phyloP scores from a whole-genome alignment of 2,329 filamentous ascomycete species.

The Cercospora sp. region DNA sequence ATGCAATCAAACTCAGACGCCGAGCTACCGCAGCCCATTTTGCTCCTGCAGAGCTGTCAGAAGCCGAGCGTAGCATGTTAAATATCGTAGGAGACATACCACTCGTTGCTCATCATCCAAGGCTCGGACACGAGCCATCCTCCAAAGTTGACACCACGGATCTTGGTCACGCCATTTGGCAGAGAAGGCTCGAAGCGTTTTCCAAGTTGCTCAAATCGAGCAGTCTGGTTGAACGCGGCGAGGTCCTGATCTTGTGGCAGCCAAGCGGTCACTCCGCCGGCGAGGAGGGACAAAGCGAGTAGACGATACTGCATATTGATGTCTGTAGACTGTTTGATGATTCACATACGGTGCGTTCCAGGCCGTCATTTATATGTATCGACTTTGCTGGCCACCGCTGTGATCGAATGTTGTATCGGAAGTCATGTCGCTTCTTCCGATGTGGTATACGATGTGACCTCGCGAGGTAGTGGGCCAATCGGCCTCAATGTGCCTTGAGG shows the following conservation, averaged over 20 bases:
- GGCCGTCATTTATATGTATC: neutral
- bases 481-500: neutral
- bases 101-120: slow-evolving; percentile 8
- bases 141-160: slow-evolving; percentile 19
- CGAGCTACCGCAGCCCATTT: slow-evolving; percentile 15
- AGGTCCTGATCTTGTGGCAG: slow-evolving; percentile 15
- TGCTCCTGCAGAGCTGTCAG: slow-evolving; percentile 4
- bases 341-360: neutral
- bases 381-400: neutral
- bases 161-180: slow-evolving; percentile 14
- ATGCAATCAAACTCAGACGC: slow-evolving; percentile 18
- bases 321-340: neutral
- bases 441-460: slow-evolving; percentile 1
- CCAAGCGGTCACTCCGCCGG: slow-evolving; percentile 9
- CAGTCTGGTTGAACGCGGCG: slow-evolving; percentile 14
- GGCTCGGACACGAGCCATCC: slow-evolving; percentile 15
- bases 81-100: neutral
- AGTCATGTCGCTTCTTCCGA: neutral
- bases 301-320: slow-evolving; percentile 12
- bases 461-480: neutral
- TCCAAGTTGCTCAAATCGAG: slow-evolving; percentile 11
- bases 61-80: too few relatives aligned
- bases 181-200: slow-evolving; percentile 14
- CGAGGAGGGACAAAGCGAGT: slow-evolving; percentile 6
- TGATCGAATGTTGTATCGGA: neutral